These are phyloP conservation scores for Strobilomyces echinocephalus DNA, from an alignment of 768 basidiomycete species.

Conservation along the genomic window DNA sequence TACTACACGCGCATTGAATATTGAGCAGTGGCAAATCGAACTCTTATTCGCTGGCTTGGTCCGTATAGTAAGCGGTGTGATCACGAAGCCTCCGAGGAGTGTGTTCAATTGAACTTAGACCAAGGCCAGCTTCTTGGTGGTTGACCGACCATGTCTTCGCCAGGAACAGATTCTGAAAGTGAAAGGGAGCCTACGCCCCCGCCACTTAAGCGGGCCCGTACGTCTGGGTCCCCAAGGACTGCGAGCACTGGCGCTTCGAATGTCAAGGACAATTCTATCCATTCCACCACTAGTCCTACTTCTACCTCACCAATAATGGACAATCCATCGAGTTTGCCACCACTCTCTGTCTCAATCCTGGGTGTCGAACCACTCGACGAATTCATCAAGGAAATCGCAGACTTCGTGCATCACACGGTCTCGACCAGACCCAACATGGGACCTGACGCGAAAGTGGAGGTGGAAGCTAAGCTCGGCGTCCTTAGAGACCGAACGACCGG, in stretches of 20 bases:
- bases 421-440: constrained; percentile 51
- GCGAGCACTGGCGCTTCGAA: constrained; percentile 18
- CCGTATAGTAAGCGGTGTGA: neutral
- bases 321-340: constrained; percentile 41
- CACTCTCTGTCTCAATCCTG: constrained; percentile 75
- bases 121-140: constrained; percentile 1
- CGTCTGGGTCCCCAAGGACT: constrained; percentile 27
- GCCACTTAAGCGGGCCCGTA: constrained; percentile 38
- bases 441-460: constrained; percentile 55
- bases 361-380: constrained; percentile 90
- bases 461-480: constrained; percentile 87
- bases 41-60: neutral
- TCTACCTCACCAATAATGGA: constrained; percentile 21
- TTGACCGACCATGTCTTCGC: constrained; percentile 24
- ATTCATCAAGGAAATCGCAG: constrained; percentile 86
- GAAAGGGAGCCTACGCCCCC: constrained; percentile 24
- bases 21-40: neutral
- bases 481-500: constrained; percentile 55
- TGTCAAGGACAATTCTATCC: constrained; percentile 17
- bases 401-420: constrained; percentile 79
- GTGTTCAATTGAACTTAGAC: neutral
- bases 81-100: neutral
- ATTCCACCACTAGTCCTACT: constrained; percentile 7
- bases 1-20: constrained; percentile 55
- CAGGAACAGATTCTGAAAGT: constrained; percentile 27